Percentiles rank a stretch among this genome's conserved stretches.
These are phyloP conservation scores for Somion occarium DNA, from an alignment of 1,284 basidiomycete species.

Conservation along the genomic window DNA sequence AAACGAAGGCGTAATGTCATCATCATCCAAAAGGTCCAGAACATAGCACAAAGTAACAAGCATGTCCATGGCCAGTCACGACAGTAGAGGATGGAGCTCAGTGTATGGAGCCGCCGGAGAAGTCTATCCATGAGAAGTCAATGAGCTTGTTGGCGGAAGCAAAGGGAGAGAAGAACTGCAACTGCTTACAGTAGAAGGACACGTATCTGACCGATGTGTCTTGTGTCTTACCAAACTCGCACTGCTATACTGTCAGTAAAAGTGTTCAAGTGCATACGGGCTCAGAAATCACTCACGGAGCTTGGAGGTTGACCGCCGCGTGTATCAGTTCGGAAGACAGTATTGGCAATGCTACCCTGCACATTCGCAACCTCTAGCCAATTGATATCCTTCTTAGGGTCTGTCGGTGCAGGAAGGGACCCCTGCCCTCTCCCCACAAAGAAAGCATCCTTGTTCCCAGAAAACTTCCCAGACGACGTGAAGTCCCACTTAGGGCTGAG, in stretches of 20 bases:
- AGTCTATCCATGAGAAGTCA: slow-evolving; percentile 5
- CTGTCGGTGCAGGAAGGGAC: slow-evolving; percentile 39
- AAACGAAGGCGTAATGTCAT: not conserved
- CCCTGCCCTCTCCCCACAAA: slow-evolving; percentile 41
- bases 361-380: slow-evolving; percentile 50
- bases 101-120: slow-evolving; percentile 12
- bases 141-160: not conserved
- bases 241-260: slow-evolving; percentile 14
- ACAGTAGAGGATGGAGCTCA: not conserved
- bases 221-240: slow-evolving; percentile 17
- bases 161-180: slow-evolving; percentile 5
- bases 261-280: too few relatives aligned
- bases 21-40: not conserved
- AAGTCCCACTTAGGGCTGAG: slow-evolving; percentile 56
- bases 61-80: too few relatives aligned
- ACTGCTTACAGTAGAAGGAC: slow-evolving; percentile 27
- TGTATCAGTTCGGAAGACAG: slow-evolving; percentile 55
- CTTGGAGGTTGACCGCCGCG: slow-evolving; percentile 58
- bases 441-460: slow-evolving; percentile 42
- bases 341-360: slow-evolving; percentile 37
- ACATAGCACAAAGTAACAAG: too few relatives aligned
- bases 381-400: slow-evolving; percentile 42
- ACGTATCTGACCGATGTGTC: slow-evolving; percentile 28
- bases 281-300: slow-evolving; percentile 31
- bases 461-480: slow-evolving; percentile 31